A percentile compares a stretch with the other conserved stretches of the same genome.
Conservation (phyloP, 2,329 filamentous ascomycete genomes). For the Thyridium curvatum region DNA sequence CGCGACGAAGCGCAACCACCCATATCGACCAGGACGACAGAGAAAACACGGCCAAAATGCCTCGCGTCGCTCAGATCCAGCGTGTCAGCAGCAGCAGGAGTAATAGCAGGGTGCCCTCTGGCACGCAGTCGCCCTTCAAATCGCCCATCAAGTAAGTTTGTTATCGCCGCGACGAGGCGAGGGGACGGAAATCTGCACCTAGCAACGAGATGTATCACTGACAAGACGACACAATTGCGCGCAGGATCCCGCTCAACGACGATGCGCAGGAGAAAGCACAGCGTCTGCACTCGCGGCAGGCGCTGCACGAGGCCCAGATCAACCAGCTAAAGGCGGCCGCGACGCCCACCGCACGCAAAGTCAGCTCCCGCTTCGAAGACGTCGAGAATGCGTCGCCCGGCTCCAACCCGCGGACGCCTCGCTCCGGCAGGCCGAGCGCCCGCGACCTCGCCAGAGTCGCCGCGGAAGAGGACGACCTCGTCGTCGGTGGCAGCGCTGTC, state of each 20-base stretch:
- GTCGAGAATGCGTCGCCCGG: slow-evolving; percentile 50
- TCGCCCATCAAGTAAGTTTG: slow-evolving; percentile 48
- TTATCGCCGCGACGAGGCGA: slow-evolving; percentile 3
- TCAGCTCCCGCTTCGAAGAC: slow-evolving; percentile 48
- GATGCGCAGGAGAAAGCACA: slow-evolving; percentile 88
- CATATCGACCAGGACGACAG: slow-evolving; percentile 11
- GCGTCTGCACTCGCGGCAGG: slow-evolving; percentile 80
- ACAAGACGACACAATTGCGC: slow-evolving; percentile 1
- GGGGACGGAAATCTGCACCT: no score
- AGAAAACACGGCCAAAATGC: slow-evolving; percentile 33
- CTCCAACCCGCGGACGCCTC: slow-evolving; percentile 52
- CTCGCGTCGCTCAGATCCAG: slow-evolving; percentile 50
- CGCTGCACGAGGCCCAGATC: slow-evolving; percentile 83
- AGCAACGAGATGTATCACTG: background rate
- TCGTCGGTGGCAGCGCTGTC: slow-evolving; percentile 68
- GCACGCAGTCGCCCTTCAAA: slow-evolving; percentile 48
- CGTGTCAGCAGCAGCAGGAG: slow-evolving; percentile 34
- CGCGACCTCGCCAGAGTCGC: slow-evolving; percentile 15
- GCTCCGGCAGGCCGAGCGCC: slow-evolving; percentile 24
- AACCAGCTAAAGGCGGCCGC: slow-evolving; percentile 83
- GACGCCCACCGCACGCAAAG: slow-evolving; percentile 62
- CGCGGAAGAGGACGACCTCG: slow-evolving; percentile 51
- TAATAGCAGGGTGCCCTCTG: slow-evolving; percentile 37
- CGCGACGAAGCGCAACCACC: slow-evolving; percentile 9
- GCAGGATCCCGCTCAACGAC: slow-evolving; percentile 90